A percentile compares a stretch with the other conserved stretches of the same genome.
phyloP scores from a whole-genome alignment of 148 eudicot species.

The Rhododendron molle region DNA sequence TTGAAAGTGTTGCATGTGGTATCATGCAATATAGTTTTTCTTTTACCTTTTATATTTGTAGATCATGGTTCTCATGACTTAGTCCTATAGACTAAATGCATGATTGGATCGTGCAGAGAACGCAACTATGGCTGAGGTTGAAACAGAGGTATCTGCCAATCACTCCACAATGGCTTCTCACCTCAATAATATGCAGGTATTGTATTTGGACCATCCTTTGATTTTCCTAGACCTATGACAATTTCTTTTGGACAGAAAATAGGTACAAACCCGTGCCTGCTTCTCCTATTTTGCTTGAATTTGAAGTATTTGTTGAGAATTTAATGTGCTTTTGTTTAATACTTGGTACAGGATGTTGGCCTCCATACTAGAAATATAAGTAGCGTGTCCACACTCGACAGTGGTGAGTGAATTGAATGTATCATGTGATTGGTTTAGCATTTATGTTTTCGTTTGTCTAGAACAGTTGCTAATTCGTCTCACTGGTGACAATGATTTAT shows the following conservation, averaged over 20 bases:
- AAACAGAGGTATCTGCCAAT: conserved; percentile 33
- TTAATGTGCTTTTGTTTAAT: not conserved
- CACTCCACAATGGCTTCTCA: conserved; percentile 40
- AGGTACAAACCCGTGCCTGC: not conserved
- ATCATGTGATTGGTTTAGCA: not conserved
- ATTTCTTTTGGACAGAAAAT: not conserved
- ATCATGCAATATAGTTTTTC: not conserved
- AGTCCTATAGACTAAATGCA: not conserved
- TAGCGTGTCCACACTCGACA: conserved; percentile 74
- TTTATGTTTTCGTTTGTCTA: not conserved
- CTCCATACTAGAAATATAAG: conserved; percentile 81
- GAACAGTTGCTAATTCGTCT: not conserved
- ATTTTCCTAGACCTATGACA: not conserved
- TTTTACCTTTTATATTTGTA: not conserved
- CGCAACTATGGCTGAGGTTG: conserved; percentile 27
- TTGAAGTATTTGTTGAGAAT: not conserved
- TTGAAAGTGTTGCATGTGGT: not conserved
- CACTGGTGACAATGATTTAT: not conserved
- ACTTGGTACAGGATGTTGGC: conserved; percentile 49
- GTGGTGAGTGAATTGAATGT: conserved; percentile 54
- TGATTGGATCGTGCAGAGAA: conserved; percentile 39
- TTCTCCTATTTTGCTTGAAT: not conserved
- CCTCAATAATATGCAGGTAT: conserved; percentile 52
- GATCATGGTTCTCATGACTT: not conserved
- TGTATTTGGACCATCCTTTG: not conserved